Evolutionary conservation across 2,329 filamentous ascomycete genomes (phyloP).

Genomic region (Pezicula neosporulosa): DNA sequence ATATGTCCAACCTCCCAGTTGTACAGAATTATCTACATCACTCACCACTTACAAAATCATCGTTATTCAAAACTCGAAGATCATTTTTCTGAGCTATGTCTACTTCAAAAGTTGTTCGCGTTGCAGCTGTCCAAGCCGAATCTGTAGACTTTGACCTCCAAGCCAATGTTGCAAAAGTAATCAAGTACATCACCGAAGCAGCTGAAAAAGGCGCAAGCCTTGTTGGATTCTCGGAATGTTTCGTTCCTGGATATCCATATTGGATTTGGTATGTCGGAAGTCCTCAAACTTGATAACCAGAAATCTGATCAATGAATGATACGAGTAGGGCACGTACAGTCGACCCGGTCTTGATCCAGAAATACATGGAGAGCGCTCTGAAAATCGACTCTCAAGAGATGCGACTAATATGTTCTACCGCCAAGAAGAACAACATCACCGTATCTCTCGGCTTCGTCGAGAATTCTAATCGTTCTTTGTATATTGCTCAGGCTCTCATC

Average conservation of each 20-base stretch:
- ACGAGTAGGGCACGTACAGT: not conserved
- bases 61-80: too few species aligned
- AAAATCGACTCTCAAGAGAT: constrained; percentile 40
- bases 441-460: constrained; percentile 49
- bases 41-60: too few species aligned
- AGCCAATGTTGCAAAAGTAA: constrained; percentile 52
- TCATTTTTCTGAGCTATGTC: too few species aligned
- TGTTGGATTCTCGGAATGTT: constrained; percentile 51
- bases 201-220: constrained; percentile 49
- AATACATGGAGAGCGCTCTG: constrained; percentile 39
- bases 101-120: constrained; percentile 11
- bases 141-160: constrained; percentile 58
- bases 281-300: too few species aligned
- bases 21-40: too few species aligned
- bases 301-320: not conserved
- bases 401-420: constrained; percentile 37
- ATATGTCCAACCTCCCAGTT: too few species aligned
- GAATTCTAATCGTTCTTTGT: constrained; percentile 41
- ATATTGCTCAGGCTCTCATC: constrained; percentile 49
- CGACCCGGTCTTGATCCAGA: constrained; percentile 7
- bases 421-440: constrained; percentile 37
- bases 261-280: constrained; percentile 22
- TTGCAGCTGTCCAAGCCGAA: constrained; percentile 54
- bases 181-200: constrained; percentile 52
- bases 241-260: constrained; percentile 50